Evolutionary conservation across 129 eudicot genomes (phyloP), one percentile per base, ranked within the genome.

Genomic region (Chrysanthemum makinoi): DNA sequence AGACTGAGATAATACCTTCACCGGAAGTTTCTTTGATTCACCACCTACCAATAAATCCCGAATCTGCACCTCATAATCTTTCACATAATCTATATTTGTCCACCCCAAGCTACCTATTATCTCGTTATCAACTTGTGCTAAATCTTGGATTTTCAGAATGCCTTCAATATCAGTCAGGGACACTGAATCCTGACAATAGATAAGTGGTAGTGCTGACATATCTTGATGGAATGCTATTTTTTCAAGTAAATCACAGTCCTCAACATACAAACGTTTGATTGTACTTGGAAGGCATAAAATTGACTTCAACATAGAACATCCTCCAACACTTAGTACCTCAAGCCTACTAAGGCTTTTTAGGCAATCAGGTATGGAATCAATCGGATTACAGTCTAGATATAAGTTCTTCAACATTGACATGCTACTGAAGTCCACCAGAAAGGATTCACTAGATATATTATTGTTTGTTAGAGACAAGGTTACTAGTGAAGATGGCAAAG

Each of bases 301-400:
- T 46, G 77, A 72, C 46, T 62, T 30, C 4, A 61, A 47, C 49
- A 10, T 22, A 12, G 6, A 51, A 28, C 76, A 72, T n/a, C 4
- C 0, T 2, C 5, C 1, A 59, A 72, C 15, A 2, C 28, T 13
- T 1, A 66, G 70, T 11, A 16, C 2, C 55, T 72, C 18, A 16
- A 79, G 75, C 48, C 20, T 67, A 10, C 35, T 12, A 16, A 74
- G 80, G 17, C 22, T 43, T 52, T 62, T 75, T 11, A 74, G 22
- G 22, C 59, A 67, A 22, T 68, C 73, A 11, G 83, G 83, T 12
- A 80, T 10, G 6, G 67, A 53, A 16, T 30, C 11, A 43, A 80
- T 62, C n/a, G 26, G 76, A 57, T 80, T 80, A 1, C 20, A 15
- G 14, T 70, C 15, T 18, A 80, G 20, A 56, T 20, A 0, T 48